Percentiles rank a stretch among this genome's conserved stretches.
These are phyloP conservation scores for Pyrenochaeta sp. DNA, from an alignment of 2,329 filamentous ascomycete genomes.

Conservation along the genomic window DNA sequence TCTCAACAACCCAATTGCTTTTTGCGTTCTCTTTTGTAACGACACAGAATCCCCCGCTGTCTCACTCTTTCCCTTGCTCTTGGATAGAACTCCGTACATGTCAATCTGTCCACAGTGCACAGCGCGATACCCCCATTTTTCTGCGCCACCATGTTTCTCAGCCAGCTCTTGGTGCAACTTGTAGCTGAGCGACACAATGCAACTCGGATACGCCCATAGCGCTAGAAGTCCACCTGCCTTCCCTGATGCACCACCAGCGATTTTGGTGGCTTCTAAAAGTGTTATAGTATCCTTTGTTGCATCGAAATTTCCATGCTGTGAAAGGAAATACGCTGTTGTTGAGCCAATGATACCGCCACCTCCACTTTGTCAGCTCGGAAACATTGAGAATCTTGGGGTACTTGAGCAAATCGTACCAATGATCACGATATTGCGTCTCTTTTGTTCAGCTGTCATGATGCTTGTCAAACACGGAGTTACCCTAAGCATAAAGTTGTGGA, in stretches of 20 bases:
- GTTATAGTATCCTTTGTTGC: slow-evolving; percentile 79
- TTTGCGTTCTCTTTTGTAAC: slow-evolving; percentile 63
- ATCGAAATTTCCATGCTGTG: slow-evolving; percentile 83
- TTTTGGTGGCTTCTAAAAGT: slow-evolving; percentile 82
- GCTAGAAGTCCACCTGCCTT: slow-evolving; percentile 93
- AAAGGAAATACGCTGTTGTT: slow-evolving; percentile 90
- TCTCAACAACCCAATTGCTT: slow-evolving; percentile 60
- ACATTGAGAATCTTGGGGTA: not conserved
- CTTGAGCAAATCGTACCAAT: slow-evolving; percentile 32
- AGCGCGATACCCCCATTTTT: slow-evolving; percentile 85
- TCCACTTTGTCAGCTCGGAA: slow-evolving; percentile 43
- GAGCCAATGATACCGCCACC: slow-evolving; percentile 93
- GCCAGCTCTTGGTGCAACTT: slow-evolving; percentile 83
- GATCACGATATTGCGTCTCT: slow-evolving; percentile 47
- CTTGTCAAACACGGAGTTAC: slow-evolving; percentile 17
- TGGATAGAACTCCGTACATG: slow-evolving; percentile 54
- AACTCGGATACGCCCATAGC: slow-evolving; percentile 87
- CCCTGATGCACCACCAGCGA: slow-evolving; percentile 91
- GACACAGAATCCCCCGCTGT: slow-evolving; percentile 56
- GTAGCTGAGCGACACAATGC: slow-evolving; percentile 86
- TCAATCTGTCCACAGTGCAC: slow-evolving; percentile 76
- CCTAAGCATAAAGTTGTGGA: slow-evolving; percentile 29
- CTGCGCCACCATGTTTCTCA: slow-evolving; percentile 79
- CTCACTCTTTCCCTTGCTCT: slow-evolving; percentile 37
- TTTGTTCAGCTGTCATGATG: slow-evolving; percentile 37